phyloP scores from a whole-genome alignment of 2,329 filamentous ascomycete species.

The Geoglossum cookeanum region DNA sequence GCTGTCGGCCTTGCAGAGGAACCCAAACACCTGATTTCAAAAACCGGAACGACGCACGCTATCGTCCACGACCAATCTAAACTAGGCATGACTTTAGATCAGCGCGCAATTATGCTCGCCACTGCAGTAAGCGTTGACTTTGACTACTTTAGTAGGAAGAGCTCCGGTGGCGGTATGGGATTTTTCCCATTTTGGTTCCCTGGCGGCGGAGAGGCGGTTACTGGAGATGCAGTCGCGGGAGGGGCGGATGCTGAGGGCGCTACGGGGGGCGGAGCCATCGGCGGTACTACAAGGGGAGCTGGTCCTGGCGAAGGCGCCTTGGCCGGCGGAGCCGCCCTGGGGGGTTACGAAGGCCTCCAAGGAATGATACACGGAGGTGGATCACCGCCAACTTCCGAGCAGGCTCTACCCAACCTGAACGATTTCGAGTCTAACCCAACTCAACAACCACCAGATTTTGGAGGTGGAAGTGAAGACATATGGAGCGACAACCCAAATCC shows the following conservation, averaged over 20 bases:
- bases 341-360: slow-evolving; percentile 44
- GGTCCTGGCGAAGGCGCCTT: slow-evolving; percentile 23
- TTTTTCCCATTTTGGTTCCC: slow-evolving; percentile 35
- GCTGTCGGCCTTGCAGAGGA: slow-evolving; percentile 27
- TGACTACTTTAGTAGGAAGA: slow-evolving; percentile 47
- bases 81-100: slow-evolving; percentile 43
- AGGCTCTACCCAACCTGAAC: slow-evolving; percentile 9
- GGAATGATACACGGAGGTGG: slow-evolving; percentile 17
- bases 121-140: slow-evolving; percentile 47
- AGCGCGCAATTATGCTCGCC: slow-evolving; percentile 45
- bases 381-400: slow-evolving; percentile 8
- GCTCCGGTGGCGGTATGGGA: slow-evolving; percentile 25
- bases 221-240: slow-evolving; percentile 17
- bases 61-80: slow-evolving; percentile 5
- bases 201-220: slow-evolving; percentile 22
- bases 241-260: slow-evolving; percentile 16
- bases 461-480: slow-evolving; percentile 15
- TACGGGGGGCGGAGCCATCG: slow-evolving; percentile 22
- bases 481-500: slow-evolving; percentile 18
- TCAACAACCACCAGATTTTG: slow-evolving; percentile 14
- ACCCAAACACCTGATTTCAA: slow-evolving; percentile 20
- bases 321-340: slow-evolving; percentile 38
- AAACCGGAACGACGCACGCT: slow-evolving; percentile 15
- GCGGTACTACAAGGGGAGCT: slow-evolving; percentile 16
- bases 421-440: slow-evolving; percentile 17